Percentiles rank a stretch among this genome's conserved stretches.
Conservation (phyloP, 176 grass and related monocot species). For the Secale cereale region DNA sequence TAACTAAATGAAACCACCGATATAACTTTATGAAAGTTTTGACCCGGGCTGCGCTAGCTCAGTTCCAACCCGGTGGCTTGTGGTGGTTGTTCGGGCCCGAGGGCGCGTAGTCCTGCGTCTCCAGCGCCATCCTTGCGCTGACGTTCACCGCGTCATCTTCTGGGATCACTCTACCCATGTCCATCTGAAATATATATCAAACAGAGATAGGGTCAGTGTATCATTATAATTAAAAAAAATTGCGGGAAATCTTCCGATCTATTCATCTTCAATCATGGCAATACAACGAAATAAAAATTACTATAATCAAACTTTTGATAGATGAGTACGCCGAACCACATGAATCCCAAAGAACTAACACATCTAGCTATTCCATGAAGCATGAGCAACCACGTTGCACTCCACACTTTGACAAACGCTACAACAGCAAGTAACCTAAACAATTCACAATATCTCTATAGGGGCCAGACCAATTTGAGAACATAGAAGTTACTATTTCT, state of each 20-base stretch:
- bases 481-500: neutral
- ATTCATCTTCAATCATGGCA: too few relatives aligned
- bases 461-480: neutral
- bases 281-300: too few relatives aligned
- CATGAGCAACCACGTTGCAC: too few relatives aligned
- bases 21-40: neutral
- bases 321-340: neutral
- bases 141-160: conserved; percentile 14
- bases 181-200: conserved; percentile 7
- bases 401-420: neutral
- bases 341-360: neutral
- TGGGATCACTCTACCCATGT: neutral
- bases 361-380: neutral
- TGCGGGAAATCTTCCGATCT: too few relatives aligned
- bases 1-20: neutral
- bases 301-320: neutral
- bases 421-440: neutral
- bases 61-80: conserved; percentile 49
- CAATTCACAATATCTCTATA: neutral
- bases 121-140: conserved; percentile 45
- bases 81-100: conserved; percentile 53
- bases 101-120: conserved; percentile 45
- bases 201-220: neutral
- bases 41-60: neutral
- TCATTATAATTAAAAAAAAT: neutral